Evolutionary conservation across 2,329 filamentous ascomycete species (phyloP).

Genomic region (Hortaea werneckii): DNA sequence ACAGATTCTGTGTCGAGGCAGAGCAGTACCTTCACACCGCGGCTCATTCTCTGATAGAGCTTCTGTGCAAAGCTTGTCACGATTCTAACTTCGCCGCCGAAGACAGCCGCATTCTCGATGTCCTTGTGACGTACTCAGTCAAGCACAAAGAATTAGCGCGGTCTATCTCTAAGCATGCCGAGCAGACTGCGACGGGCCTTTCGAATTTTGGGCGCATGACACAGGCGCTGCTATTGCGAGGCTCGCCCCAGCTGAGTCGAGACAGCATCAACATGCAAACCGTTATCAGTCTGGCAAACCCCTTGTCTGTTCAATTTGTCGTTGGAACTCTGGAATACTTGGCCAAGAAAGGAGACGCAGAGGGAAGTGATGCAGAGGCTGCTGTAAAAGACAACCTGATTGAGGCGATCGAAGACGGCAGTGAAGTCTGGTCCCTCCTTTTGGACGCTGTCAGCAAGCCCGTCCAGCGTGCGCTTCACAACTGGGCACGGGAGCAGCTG

Average conservation of each 20-base stretch:
- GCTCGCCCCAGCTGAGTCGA: not conserved
- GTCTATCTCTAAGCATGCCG: not conserved
- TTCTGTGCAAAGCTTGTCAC: constrained; percentile 3
- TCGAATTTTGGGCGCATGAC: not conserved
- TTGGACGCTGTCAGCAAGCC: constrained; percentile 24
- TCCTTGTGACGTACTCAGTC: not conserved
- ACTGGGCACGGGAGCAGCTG: constrained; percentile 25
- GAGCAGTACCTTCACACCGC: not conserved
- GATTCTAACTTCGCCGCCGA: constrained; percentile 4
- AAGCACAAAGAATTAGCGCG: not conserved
- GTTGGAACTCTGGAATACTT: constrained; percentile 9
- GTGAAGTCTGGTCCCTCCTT: constrained; percentile 34
- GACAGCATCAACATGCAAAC: not conserved
- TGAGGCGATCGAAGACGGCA: constrained; percentile 30
- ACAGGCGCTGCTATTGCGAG: not conserved
- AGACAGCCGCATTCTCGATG: constrained; percentile 6
- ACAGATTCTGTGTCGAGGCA: constrained; percentile 4
- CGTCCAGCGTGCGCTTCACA: constrained; percentile 17
- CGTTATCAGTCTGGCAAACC: constrained; percentile 11
- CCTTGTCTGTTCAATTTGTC: constrained; percentile 14
- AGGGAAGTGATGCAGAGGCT: constrained; percentile 3
- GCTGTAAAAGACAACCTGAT: constrained; percentile 26
- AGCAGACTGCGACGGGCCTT: not conserved
- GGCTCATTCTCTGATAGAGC: not conserved
- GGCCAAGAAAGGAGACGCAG: constrained; percentile 2